These are phyloP conservation scores for Schoenoplectus tabernaemontani DNA, from an alignment of 202 grass and related monocot genomes.

Conservation along the genomic window DNA sequence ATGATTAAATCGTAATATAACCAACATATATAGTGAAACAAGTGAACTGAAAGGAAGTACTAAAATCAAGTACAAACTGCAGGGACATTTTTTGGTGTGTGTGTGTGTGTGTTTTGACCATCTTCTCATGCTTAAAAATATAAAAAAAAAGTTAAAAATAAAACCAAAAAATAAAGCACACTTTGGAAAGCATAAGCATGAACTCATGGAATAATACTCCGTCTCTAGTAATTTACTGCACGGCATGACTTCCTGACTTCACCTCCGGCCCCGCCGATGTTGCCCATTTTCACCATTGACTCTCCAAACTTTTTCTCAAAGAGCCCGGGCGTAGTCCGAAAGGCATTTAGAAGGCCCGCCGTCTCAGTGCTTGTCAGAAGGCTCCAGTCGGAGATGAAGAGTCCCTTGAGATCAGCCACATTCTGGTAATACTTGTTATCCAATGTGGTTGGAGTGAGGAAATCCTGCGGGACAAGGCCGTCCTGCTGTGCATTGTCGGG, in stretches of 20 bases:
- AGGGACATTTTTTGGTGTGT: no score
- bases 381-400: slow-evolving; percentile 39
- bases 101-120: not conserved
- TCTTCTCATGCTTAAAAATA: not conserved
- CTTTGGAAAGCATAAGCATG: no score
- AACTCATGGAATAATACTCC: no score
- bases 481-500: slow-evolving; percentile 12
- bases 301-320: slow-evolving; percentile 35
- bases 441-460: not conserved
- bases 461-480: slow-evolving; percentile 19
- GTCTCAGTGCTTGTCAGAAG: slow-evolving; percentile 10
- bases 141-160: not conserved
- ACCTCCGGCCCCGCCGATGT: slow-evolving; percentile 26
- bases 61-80: not conserved
- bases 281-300: no score
- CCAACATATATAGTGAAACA: not conserved
- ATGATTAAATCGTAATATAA: not conserved
- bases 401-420: slow-evolving; percentile 15
- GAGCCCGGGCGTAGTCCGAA: not conserved
- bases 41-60: not conserved
- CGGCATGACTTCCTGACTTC: slow-evolving; percentile 39
- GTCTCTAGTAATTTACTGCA: no score
- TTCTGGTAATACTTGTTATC: slow-evolving; percentile 40
- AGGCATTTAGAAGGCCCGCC: slow-evolving; percentile 12
- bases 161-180: not conserved